These are phyloP conservation scores for Aspergillus carlsbadensis DNA, from an alignment of 495 filamentous ascomycete genomes.

Conservation along the genomic window DNA sequence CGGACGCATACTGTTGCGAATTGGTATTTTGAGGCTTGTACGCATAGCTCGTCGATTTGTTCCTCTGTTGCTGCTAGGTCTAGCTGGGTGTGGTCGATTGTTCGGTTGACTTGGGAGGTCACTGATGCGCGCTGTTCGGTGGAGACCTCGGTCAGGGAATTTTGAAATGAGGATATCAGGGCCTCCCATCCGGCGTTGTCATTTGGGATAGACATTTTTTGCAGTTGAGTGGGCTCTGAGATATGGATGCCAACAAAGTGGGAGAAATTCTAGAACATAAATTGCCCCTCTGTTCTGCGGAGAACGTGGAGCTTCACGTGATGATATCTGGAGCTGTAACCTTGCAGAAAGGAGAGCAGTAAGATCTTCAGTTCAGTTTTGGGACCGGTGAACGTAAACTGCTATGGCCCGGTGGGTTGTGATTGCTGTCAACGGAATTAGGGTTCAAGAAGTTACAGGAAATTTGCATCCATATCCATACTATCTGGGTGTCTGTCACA, in stretches of 20 bases:
- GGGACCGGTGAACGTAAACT: no score
- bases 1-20: constrained; percentile 66
- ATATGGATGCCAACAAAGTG: neutral
- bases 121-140: constrained; percentile 25
- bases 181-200: constrained; percentile 39
- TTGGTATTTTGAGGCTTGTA: constrained; percentile 55
- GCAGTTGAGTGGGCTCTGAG: neutral
- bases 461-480: no score
- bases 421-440: no score
- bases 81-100: constrained; percentile 68
- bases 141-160: constrained; percentile 23
- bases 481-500: no score
- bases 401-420: no score
- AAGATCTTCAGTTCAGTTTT: no score
- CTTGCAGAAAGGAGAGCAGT: neutral
- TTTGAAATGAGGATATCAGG: constrained; percentile 27
- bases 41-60: constrained; percentile 62
- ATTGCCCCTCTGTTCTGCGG: neutral
- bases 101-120: constrained; percentile 28
- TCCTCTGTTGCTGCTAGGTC: constrained; percentile 49
- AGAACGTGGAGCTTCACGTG: neutral
- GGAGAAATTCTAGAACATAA: neutral
- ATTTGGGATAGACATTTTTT: constrained; percentile 24
- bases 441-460: no score
- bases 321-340: neutral